Evolutionary conservation across 169 alveolate genomes (phyloP).

Genomic region (Nephromyces sp.): DNA sequence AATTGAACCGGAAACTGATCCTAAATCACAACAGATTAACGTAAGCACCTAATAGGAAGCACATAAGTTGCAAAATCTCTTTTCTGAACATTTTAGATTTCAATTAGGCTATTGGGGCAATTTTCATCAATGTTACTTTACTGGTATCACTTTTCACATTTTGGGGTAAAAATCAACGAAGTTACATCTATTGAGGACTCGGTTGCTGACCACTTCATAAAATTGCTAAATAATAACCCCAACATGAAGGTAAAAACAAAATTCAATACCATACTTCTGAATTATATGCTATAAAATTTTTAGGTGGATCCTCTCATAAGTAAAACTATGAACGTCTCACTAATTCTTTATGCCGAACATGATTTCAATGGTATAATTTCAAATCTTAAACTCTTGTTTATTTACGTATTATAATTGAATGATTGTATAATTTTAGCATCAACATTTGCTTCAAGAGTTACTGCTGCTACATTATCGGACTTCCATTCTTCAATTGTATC

Average conservation of each 20-base stretch:
- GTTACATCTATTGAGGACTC: conserved; percentile 52
- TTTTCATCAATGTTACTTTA: conserved; percentile 52
- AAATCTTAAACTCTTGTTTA: not conserved
- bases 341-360: conserved; percentile 72
- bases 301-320: too few relatives aligned
- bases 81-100: conserved; percentile 17
- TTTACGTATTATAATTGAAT: not conserved
- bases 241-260: conserved; percentile 7
- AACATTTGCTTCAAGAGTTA: conserved; percentile 69
- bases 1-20: conserved; percentile 25
- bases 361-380: conserved; percentile 55
- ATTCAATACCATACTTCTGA: too few relatives aligned
- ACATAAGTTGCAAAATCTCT: too few relatives aligned
- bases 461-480: conserved; percentile 58
- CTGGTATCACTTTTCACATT: conserved; percentile 58
- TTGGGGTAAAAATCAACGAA: conserved; percentile 47
- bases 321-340: conserved; percentile 47
- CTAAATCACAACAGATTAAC: conserved; percentile 10
- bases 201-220: conserved; percentile 54
- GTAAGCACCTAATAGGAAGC: too few relatives aligned
- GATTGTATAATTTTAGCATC: conserved; percentile 41
- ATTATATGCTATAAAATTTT: too few relatives aligned
- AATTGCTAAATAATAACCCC: conserved; percentile 33
- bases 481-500: conserved; percentile 53
- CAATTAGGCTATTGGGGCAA: conserved; percentile 36